Evolutionary conservation across 2,329 filamentous ascomycete genomes (phyloP), one percentile per base, ranked within the genome.

Genomic region (Ramichloridium luteum): DNA sequence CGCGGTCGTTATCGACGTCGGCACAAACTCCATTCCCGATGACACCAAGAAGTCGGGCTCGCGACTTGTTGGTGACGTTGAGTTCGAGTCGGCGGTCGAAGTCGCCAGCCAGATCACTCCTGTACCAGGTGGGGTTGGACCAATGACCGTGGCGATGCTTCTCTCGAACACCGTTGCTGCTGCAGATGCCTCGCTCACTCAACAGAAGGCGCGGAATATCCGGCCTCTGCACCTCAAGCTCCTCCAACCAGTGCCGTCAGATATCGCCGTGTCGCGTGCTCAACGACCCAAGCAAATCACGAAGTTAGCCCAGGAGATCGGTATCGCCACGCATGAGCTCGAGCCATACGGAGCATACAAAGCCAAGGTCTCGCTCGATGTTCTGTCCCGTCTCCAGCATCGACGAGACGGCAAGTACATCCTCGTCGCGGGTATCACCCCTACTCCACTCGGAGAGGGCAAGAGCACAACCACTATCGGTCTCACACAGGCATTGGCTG

Each of bases 101-200:
- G 80, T 94, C 25, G 90, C 86, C 13, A 93, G 86, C 2, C 73
- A 81, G 50, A 94, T 98, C 51, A 98, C 90, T 2, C 90, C 90
- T 1, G 90, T 98, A 2, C 90, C 90, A 2, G 90, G 90, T 35
- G 90, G 90, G 57, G 90, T 98, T 37, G 90, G 90, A 0, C 90
- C 90, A 30, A 98, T 98, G 90, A 98, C 90, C 3, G 86, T 98
- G 41, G 90, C 90, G 38, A 98, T 98, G 90, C 68, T 98, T 28
- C 65, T 98, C 48, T 82, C 93, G 59, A 98, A 98, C 53, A 86
- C 96, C 6, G 80, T 96, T 34, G 80, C 88, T 46, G 78, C 88
- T 18, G 80, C 90, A 20, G 79, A 77, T 29, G 64, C 72, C 35
- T 86, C 83, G 52, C 90, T 90, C 43, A 82, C 90, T 42, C 72